phyloP scores from a whole-genome alignment of 1,284 basidiomycete species.

The Ustilago cynodontis region DNA sequence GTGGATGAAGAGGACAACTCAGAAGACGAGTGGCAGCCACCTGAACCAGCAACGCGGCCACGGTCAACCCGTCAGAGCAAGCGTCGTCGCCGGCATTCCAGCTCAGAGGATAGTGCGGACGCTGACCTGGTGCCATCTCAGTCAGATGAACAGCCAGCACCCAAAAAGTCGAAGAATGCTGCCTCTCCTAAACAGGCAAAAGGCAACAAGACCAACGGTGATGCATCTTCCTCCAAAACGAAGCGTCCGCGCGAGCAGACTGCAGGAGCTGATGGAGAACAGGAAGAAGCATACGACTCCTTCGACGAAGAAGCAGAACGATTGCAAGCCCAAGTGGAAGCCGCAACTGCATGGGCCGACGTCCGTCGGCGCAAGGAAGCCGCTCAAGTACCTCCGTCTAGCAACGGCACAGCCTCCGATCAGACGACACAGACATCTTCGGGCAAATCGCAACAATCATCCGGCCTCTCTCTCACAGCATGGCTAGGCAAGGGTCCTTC shows the following conservation, averaged over 20 bases:
- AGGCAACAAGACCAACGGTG: constrained; percentile 16
- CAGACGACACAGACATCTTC: not conserved
- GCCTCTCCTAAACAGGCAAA: not conserved
- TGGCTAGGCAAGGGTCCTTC: constrained; percentile 56
- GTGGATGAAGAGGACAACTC: constrained; percentile 29
- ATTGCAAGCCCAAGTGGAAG: constrained; percentile 39
- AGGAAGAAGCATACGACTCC: constrained; percentile 19
- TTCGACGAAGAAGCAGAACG: constrained; percentile 45
- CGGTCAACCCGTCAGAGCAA: constrained; percentile 18
- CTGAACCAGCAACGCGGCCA: constrained; percentile 10
- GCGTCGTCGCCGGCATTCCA: constrained; percentile 5
- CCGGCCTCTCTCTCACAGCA: constrained; percentile 36
- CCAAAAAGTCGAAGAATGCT: constrained; percentile 22
- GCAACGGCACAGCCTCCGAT: not conserved
- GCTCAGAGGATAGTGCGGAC: constrained; percentile 31
- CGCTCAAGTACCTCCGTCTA: not conserved
- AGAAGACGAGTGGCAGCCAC: constrained; percentile 52
- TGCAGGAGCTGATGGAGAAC: constrained; percentile 7
- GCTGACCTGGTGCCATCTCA: not conserved
- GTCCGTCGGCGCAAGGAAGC: constrained; percentile 39
- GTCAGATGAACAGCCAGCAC: not conserved
- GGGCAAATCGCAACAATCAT: not conserved
- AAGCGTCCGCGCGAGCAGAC: constrained; percentile 2
- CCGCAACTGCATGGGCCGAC: constrained; percentile 42
- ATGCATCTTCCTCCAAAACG: not conserved